Evolutionary conservation across 148 eudicot genomes (phyloP), one percentile per base, ranked within the genome.

Genomic region (Vaccinium darrowii): DNA sequence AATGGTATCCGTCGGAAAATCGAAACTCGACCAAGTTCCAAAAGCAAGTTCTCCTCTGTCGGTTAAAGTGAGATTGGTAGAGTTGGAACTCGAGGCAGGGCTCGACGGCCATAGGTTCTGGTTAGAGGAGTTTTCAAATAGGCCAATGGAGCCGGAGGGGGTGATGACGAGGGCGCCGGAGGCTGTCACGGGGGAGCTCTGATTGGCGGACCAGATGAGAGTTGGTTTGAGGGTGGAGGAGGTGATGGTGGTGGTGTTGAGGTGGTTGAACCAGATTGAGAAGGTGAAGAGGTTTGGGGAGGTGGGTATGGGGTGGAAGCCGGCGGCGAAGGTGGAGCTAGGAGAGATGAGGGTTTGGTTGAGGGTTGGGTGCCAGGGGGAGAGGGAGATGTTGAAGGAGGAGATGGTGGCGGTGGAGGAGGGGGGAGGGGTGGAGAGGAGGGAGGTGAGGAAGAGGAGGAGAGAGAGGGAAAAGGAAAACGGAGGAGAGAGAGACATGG

Each of bases 321-420:
- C 94, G 39, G 95, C 94, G 21, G 95, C 85, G 74, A 94, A 94
- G 82, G 79, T 63, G 51, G 93, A 85, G 88, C 87, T 87, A 27
- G 90, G 89, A 51, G 98, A 94, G 39, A 90, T 14, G 43, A 94
- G 94, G 81, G 84, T 89, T 27, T 57, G 88, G 81, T 92, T 90
- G 15, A 89, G 90, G 11, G 86, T 43, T 3, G 94, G 93, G 19
- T 7, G 69, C 98, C 98, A 93, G 83, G 93, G 92, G 49, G 90
- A 86, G 57, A 83, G 81, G 51, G 91, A 82, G 39, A 52, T 36
- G 73, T 88, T 58, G 88, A 92, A 93, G 53, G 92, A 81, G 78
- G 27, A 71, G 74, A 25, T 81, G 78, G 19, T 39, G 88, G 39
- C 36, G 60, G 90, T 5, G 47, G 47, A 16, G 4, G 43, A 15